Evolutionary conservation across 257 asterid species (phyloP).

Genomic region (Nicotiana knightiana): DNA sequence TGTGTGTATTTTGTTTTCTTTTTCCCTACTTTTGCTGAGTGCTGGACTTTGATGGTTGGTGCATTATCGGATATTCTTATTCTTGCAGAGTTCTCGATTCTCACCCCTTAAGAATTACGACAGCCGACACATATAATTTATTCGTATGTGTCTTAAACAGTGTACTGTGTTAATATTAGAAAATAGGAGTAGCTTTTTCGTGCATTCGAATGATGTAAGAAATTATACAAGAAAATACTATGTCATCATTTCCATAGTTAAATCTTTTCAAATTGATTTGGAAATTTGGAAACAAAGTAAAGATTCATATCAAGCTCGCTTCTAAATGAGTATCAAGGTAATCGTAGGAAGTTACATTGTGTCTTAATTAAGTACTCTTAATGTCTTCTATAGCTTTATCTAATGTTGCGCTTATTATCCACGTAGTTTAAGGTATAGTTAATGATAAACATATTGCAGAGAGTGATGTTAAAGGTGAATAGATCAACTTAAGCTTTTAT

Average conservation of each 20-base stretch:
- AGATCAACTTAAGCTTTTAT: neutral
- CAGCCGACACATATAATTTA: neutral
- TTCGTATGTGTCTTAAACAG: neutral
- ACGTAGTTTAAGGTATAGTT: too few relatives aligned
- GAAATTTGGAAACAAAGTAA: neutral
- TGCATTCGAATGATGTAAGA: neutral
- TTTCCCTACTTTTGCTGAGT: neutral
- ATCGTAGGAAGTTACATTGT: too few relatives aligned
- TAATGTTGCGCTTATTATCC: too few relatives aligned
- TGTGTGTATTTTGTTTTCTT: neutral
- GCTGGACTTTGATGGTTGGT: neutral
- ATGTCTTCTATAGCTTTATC: too few relatives aligned
- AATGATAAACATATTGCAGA: too few relatives aligned
- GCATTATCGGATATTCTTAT: neutral
- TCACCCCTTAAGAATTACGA: neutral
- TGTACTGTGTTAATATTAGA: neutral
- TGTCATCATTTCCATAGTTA: neutral
- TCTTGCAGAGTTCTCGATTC: neutral
- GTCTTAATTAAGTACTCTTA: too few relatives aligned
- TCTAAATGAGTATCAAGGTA: neutral
- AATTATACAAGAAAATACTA: neutral
- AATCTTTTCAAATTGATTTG: too few relatives aligned
- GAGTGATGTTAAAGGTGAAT: neutral
- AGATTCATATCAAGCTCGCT: neutral
- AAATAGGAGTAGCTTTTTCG: neutral